Conservation (phyloP, 305 asterid species). For the Ilex paraguariensis region DNA sequence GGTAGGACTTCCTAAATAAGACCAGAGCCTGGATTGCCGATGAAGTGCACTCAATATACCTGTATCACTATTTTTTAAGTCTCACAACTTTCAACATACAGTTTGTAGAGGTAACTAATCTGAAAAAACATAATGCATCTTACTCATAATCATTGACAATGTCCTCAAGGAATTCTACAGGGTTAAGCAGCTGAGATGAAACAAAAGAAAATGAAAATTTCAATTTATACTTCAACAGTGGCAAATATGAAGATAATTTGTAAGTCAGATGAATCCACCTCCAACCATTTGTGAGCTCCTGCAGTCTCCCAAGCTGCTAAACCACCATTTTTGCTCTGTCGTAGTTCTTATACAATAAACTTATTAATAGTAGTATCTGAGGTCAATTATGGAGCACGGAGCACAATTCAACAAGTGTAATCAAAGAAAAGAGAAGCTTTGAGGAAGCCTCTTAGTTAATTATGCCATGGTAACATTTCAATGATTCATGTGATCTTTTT, state of each 20-base stretch:
- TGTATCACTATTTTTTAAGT: slow-evolving; percentile 14
- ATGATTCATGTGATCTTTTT: too few species aligned
- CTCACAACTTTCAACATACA: not conserved
- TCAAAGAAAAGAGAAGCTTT: too few species aligned
- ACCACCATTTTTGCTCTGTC: slow-evolving; percentile 90
- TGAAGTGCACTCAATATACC: slow-evolving; percentile 84
- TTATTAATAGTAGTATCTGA: not conserved
- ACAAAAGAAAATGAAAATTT: not conserved
- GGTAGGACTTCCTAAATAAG: slow-evolving; percentile 57
- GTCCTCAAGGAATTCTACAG: slow-evolving; percentile 75
- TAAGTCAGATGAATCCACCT: slow-evolving; percentile 38
- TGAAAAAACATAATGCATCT: slow-evolving; percentile 13
- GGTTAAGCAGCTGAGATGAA: slow-evolving; percentile 60
- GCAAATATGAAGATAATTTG: too few species aligned
- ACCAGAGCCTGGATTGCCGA: slow-evolving; percentile 74
- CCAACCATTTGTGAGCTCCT: slow-evolving; percentile 76
- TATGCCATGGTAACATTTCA: too few species aligned
- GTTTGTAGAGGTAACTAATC: too few species aligned
- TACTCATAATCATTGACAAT: slow-evolving; percentile 88
- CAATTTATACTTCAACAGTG: not conserved
- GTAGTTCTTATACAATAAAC: slow-evolving; percentile 7
- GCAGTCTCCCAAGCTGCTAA: slow-evolving; percentile 95
- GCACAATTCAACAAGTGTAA: too few species aligned
- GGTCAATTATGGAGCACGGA: too few species aligned
- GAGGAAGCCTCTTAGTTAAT: too few species aligned